Conservation (phyloP, 371 early-diverging fungal species). For the Phascolomyces articulosus region DNA sequence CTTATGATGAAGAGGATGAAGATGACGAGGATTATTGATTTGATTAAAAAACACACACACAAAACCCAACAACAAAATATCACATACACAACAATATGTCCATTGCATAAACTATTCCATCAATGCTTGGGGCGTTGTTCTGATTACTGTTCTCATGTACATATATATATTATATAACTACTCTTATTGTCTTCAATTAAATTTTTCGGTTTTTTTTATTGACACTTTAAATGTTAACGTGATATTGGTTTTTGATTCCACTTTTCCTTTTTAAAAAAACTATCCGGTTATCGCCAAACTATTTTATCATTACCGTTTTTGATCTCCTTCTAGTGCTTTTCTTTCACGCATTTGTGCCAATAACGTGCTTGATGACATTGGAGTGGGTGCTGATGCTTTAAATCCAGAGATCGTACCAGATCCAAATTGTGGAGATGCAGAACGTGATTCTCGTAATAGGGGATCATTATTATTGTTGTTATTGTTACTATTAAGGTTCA, state of each 20-base stretch:
- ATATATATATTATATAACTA: neutral
- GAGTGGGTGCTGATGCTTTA: slow-evolving; percentile 13
- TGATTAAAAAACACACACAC: neutral
- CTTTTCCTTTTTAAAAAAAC: too few relatives aligned
- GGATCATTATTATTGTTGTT: neutral
- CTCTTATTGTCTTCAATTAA: neutral
- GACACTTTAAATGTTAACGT: too few relatives aligned
- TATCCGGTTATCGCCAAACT: too few relatives aligned
- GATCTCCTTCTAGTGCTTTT: slow-evolving; percentile 15
- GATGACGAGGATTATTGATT: slow-evolving; percentile 19
- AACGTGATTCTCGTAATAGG: neutral
- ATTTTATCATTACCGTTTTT: neutral
- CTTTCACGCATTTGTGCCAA: slow-evolving; percentile 55
- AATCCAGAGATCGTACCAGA: slow-evolving; percentile 46
- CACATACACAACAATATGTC: too few relatives aligned
- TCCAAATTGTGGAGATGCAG: slow-evolving; percentile 31
- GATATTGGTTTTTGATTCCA: neutral
- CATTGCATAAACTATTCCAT: too few relatives aligned
- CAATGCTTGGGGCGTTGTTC: too few relatives aligned
- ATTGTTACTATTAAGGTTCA: too few relatives aligned
- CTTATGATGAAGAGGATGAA: slow-evolving; percentile 41
- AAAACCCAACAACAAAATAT: too few relatives aligned
- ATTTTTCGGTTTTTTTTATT: neutral
- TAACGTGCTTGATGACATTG: slow-evolving; percentile 33
- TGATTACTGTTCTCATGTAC: neutral